Conservation (phyloP, 106 monocot species). For the Dactylorhiza incarnata region DNA sequence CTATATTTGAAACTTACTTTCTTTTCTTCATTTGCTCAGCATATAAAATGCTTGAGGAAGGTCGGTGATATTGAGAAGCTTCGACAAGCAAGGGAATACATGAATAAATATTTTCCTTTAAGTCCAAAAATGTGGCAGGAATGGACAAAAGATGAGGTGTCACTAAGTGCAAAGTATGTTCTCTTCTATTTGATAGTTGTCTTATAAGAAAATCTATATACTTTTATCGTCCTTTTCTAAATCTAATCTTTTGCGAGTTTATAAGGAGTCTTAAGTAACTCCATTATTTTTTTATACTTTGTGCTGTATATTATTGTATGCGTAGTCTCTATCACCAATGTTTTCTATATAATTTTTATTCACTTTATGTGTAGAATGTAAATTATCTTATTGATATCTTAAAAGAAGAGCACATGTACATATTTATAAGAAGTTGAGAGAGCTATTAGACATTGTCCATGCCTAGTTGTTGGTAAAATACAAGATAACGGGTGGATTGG, state of each 20-base stretch:
- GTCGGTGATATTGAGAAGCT: constrained; percentile 66
- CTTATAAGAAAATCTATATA: not conserved
- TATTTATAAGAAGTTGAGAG: no score
- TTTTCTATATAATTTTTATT: not conserved
- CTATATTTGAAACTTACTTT: not conserved
- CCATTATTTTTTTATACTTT: not conserved
- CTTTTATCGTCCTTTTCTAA: not conserved
- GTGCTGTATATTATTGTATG: not conserved
- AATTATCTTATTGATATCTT: no score
- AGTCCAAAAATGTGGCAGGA: constrained; percentile 86
- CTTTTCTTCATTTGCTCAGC: constrained; percentile 33
- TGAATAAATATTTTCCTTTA: constrained; percentile 71
- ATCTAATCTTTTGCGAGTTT: not conserved
- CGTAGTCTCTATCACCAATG: no score
- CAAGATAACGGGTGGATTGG: no score
- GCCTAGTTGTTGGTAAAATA: no score
- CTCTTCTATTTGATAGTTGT: not conserved
- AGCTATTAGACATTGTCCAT: no score
- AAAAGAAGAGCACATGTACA: no score
- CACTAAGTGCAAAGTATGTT: constrained; percentile 41
- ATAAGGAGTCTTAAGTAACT: not conserved
- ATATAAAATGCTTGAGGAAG: constrained; percentile 70
- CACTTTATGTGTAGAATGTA: not conserved
- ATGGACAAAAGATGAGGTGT: constrained; percentile 74
- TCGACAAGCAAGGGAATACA: constrained; percentile 57